Evolutionary conservation across 2,329 filamentous ascomycete genomes (phyloP).

Genomic region (Rhynchosporium agropyri): DNA sequence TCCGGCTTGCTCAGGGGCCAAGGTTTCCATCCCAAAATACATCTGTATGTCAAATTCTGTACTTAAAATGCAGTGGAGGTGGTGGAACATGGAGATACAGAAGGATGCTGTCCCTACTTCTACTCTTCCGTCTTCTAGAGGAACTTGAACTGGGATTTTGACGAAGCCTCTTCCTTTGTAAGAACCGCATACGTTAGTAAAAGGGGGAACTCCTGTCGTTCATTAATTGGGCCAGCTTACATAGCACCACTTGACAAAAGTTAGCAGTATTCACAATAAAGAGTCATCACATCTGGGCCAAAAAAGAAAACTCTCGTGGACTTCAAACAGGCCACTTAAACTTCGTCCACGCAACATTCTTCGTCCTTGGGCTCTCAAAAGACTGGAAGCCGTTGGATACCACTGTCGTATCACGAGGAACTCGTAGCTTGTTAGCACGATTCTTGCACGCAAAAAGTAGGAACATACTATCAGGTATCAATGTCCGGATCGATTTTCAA

Average conservation of each 20-base stretch:
- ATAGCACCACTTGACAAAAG: neutral
- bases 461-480: conserved; percentile 6
- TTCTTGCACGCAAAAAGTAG: neutral
- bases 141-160: conserved; percentile 12
- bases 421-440: conserved; percentile 1
- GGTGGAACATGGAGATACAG: conserved; percentile 28
- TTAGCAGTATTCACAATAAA: no score
- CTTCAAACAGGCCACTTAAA: neutral
- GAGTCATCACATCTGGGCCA: no score
- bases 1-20: no score
- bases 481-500: neutral
- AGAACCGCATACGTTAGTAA: neutral
- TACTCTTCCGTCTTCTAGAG: conserved; percentile 12
- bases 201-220: neutral
- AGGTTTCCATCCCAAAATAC: no score
- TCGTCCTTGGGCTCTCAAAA: conserved; percentile 12
- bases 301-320: no score
- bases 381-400: conserved; percentile 4
- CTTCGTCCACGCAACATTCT: conserved; percentile 14
- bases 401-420: conserved; percentile 14
- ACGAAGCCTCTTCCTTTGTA: conserved; percentile 25
- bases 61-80: conserved; percentile 26
- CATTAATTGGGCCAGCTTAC: neutral
- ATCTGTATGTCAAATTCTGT: no score
- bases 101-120: conserved; percentile 12